A percentile compares a stretch with the other conserved stretches of the same genome.
These are phyloP conservation scores for Thelonectria blattea DNA, from an alignment of 2,329 filamentous ascomycete species.

Conservation along the genomic window DNA sequence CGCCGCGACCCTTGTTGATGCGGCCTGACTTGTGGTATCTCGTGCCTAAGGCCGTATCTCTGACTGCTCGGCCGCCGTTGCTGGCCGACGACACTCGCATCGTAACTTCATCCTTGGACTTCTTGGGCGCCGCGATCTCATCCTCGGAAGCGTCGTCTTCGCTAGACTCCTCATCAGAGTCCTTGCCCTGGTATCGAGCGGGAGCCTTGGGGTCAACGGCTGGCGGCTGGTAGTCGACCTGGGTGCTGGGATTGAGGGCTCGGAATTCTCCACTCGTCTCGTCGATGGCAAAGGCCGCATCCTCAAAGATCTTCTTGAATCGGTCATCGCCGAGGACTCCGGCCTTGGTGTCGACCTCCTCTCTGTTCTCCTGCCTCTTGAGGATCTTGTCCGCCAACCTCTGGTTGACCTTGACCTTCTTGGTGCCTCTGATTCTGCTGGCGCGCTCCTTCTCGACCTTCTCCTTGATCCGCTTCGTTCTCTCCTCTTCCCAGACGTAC, in stretches of 20 bases:
- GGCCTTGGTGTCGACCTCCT: conserved; percentile 62
- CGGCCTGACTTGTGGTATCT: conserved; percentile 59
- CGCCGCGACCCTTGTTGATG: conserved; percentile 52
- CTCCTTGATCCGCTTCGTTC: conserved; percentile 87
- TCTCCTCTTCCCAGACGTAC: conserved; percentile 90
- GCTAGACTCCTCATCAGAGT: conserved; percentile 53
- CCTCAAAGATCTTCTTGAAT: conserved; percentile 88
- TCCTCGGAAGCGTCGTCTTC: conserved; percentile 47
- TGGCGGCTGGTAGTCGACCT: conserved; percentile 43
- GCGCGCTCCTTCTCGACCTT: conserved; percentile 98
- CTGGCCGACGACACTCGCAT: conserved; percentile 76
- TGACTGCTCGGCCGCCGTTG: conserved; percentile 61
- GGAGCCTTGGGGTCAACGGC: conserved; percentile 43
- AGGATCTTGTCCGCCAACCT: conserved; percentile 76
- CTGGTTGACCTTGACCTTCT: conserved; percentile 98
- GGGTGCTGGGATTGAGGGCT: conserved; percentile 85
- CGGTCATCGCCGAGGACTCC: conserved; percentile 82
- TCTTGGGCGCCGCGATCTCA: conserved; percentile 29
- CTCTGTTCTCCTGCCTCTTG: conserved; percentile 67
- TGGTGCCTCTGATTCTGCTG: conserved; percentile 89
- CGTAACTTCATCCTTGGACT: conserved; percentile 49
- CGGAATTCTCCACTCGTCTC: conserved; percentile 88
- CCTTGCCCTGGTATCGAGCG: conserved; percentile 46
- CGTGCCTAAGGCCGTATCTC: conserved; percentile 63
- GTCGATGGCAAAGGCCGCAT: conserved; percentile 91